Base-by-base conservation (phyloP, 164 flowering plant species). In the Vitis cinerea region DNA sequence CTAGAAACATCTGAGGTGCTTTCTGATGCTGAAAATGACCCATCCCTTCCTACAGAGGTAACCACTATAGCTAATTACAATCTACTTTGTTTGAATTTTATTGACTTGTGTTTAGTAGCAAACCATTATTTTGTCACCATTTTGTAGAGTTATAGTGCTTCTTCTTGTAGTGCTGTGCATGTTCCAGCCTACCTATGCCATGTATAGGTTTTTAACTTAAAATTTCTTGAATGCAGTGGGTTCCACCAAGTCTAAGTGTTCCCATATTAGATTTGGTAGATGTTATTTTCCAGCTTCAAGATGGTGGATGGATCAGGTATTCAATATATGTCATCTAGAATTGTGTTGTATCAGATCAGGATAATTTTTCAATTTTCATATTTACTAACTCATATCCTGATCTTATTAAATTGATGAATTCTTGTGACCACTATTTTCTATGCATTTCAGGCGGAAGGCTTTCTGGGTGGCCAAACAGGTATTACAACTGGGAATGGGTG, bases 231-330 rank as follows among this genome's bases (percentile, higher is more conserved):
- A 30, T 83, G 82, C 93, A 96, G 99, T 96, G 98, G 98, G 85
- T 90, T 56, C 97, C 99, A 49, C 97, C 97, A 65, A 93, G 86
- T 81, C 72, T 96, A 75, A 90, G 90, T 74, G 77, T 76, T 9
- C 99, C 98, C 9, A 78, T 96, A 73, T 81, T 96, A 67, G 93
- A 96, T 84, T 74, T 96, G 83, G 97, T 96, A 69, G 98, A 96
- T 84, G 95, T 89, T 65, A 72, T 96, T 74, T 86, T 96, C 82
- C 99, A 93, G 82, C 91, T 96, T 63, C 93, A 92, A 60, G 99
- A 96, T 81, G 97, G 97, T 75, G 98, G 98, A 65, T 96, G 99
- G 99, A 89, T 96, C 83, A 93, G 99, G 99, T 96, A 84, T 65
- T 56, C 54, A 27, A 19, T 62, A n/a, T 47, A 9, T 55, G 19